phyloP scores from a whole-genome alignment of 495 filamentous ascomycete species.

The Trichoderma gamsii region DNA sequence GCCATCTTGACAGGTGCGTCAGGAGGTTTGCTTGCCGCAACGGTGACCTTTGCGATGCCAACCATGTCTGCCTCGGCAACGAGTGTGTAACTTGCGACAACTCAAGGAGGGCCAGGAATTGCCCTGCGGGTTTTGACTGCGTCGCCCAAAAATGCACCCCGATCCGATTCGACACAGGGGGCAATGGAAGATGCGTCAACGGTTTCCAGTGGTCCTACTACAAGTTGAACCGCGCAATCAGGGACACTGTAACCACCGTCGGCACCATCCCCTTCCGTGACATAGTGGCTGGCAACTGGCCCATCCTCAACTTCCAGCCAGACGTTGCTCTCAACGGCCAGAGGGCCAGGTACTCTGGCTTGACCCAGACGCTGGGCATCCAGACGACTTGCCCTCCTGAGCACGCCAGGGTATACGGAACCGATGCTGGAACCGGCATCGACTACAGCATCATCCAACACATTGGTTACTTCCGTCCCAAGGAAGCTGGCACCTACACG shows the following conservation, averaged over 20 bases:
- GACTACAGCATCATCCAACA: conserved; percentile 6
- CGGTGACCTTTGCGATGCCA: not conserved
- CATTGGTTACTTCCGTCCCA: not conserved
- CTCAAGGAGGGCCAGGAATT: too few species aligned
- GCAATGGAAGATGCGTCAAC: too few species aligned
- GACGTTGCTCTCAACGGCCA: not conserved
- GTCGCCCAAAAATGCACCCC: too few species aligned
- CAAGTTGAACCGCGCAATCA: not conserved
- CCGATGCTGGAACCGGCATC: not conserved
- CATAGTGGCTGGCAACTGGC: not conserved
- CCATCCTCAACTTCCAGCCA: not conserved
- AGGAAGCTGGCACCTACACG: not conserved
- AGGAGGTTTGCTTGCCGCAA: not conserved
- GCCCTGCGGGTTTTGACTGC: too few species aligned
- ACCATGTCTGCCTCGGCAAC: not conserved
- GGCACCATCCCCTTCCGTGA: not conserved
- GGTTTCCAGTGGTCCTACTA: conserved; percentile 11
- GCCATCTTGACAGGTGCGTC: not conserved
- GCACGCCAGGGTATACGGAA: not conserved
- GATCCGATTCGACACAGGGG: too few species aligned
- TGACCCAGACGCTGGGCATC: not conserved
- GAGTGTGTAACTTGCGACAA: not conserved
- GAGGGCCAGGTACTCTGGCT: not conserved
- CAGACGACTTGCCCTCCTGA: not conserved
- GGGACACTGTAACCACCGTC: not conserved